Conservation (phyloP, 2,329 filamentous ascomycete genomes). For the Calcarisporium arbuscula region DNA sequence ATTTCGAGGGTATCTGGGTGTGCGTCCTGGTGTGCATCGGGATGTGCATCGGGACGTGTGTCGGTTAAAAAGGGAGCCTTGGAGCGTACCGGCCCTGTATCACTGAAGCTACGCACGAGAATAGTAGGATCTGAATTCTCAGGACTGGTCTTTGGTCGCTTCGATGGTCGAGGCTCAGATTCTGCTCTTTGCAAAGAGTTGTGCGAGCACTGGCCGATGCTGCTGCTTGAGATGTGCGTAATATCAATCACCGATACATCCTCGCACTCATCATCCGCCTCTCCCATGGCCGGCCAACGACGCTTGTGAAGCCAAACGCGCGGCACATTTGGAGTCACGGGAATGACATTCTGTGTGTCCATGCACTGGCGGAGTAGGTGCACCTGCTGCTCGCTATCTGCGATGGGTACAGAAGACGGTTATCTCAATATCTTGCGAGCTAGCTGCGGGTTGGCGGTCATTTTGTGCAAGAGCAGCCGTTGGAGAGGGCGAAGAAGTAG, state of each 20-base stretch:
- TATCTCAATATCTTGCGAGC: conserved; percentile 7
- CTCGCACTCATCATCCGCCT: conserved; percentile 3
- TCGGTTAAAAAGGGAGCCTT: too few relatives aligned
- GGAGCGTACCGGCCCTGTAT: conserved; percentile 17
- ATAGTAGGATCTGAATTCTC: conserved; percentile 8
- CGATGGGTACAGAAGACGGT: conserved; percentile 19
- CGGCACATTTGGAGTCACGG: conserved; percentile 16
- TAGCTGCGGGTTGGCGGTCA: not conserved
- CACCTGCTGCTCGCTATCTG: conserved; percentile 7
- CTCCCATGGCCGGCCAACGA: conserved; percentile 4
- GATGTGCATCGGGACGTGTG: too few relatives aligned
- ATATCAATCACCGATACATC: conserved; percentile 13
- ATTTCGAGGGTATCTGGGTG: conserved; percentile 44
- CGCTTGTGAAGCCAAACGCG: not conserved
- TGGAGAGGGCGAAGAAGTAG: conserved; percentile 13
- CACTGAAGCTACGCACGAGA: conserved; percentile 23
- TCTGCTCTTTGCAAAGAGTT: conserved; percentile 17
- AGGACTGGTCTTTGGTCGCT: conserved; percentile 16
- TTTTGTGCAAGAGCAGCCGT: not conserved
- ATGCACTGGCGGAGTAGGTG: not conserved
- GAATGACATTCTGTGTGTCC: conserved; percentile 14
- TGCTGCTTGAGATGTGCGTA: conserved; percentile 28
- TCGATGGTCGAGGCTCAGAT: conserved; percentile 23
- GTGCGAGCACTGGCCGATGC: conserved; percentile 13
- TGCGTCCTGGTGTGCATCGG: too few relatives aligned